Evolutionary conservation across 2,329 filamentous ascomycete genomes (phyloP).

Genomic region (Colletotrichum trifolii): DNA sequence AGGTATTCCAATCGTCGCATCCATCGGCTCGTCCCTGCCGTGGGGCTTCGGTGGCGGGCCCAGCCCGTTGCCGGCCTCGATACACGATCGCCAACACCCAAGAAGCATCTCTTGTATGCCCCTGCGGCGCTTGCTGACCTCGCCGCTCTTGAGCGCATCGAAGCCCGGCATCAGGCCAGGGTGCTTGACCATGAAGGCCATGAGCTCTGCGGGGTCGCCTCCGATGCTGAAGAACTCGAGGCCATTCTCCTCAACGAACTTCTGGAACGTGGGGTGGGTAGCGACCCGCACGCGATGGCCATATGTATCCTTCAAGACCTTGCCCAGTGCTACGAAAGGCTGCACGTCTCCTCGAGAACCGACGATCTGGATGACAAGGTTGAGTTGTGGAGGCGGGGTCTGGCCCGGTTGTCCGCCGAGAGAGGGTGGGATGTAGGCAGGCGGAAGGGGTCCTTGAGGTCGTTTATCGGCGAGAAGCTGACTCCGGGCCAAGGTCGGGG

Average conservation of each 20-base stretch:
- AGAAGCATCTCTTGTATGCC: constrained; percentile 84
- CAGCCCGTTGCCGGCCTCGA: constrained; percentile 78
- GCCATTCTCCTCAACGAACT: constrained; percentile 75
- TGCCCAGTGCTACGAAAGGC: constrained; percentile 77
- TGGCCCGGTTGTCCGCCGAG: constrained; percentile 73
- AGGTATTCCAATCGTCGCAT: constrained; percentile 54
- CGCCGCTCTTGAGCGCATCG: constrained; percentile 79
- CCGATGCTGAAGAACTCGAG: constrained; percentile 82
- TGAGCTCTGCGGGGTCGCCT: constrained; percentile 79
- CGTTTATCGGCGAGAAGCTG: constrained; percentile 62
- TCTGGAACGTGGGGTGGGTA: constrained; percentile 76
- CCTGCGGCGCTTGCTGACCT: constrained; percentile 78
- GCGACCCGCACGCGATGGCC: constrained; percentile 79
- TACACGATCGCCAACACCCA: constrained; percentile 88
- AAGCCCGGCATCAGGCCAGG: constrained; percentile 87
- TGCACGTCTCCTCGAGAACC: constrained; percentile 81
- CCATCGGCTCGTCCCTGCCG: constrained; percentile 59
- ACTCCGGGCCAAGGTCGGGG: constrained; percentile 67
- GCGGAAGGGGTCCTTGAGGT: constrained; percentile 62
- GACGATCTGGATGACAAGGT: constrained; percentile 80
- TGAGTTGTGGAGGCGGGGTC: constrained; percentile 67
- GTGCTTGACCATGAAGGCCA: constrained; percentile 94
- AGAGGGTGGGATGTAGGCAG: constrained; percentile 78
- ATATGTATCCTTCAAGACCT: constrained; percentile 71
- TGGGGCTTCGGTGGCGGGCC: constrained; percentile 61